Conservation (phyloP, 2,329 filamentous ascomycete genomes). For the Orbilia oligospora region DNA sequence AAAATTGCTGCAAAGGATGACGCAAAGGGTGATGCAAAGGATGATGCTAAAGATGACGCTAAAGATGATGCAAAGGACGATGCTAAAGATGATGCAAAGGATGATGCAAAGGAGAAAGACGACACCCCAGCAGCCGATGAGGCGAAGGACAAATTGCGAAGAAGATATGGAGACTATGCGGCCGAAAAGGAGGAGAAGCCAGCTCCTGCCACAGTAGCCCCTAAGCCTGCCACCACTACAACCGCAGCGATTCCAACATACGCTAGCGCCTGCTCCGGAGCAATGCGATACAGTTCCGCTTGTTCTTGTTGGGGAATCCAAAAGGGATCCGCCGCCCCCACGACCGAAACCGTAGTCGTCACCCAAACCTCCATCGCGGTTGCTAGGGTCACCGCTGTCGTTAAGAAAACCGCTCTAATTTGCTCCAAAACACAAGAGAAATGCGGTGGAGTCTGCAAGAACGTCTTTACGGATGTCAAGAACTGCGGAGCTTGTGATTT, state of each 20-base stretch:
- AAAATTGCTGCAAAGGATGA: conserved; percentile 2
- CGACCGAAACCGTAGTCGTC: conserved; percentile 41
- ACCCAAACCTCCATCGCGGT: conserved; percentile 56
- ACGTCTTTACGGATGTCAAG: conserved; percentile 33
- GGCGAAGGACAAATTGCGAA: conserved; percentile 6
- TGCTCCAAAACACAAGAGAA: conserved; percentile 25
- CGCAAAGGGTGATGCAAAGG: no score
- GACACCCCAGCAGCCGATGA: background rate
- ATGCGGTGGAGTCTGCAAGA: conserved; percentile 42
- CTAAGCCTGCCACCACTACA: conserved; percentile 1
- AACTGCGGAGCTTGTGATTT: conserved; percentile 43
- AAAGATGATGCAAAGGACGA: background rate
- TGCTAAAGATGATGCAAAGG: no score
- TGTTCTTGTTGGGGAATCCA: conserved; percentile 54
- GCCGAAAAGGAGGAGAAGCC: conserved; percentile 7
- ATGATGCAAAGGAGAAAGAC: no score
- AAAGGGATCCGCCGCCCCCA: conserved; percentile 1
- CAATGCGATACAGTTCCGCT: conserved; percentile 42
- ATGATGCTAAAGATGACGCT: background rate
- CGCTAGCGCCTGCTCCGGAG: conserved; percentile 25
- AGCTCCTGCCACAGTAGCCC: conserved; percentile 8
- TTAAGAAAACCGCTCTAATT: background rate
- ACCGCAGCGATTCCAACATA: conserved; percentile 24
- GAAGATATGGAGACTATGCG: conserved; percentile 4
- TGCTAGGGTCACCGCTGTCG: background rate